Evolutionary conservation across 805 yeast genomes (phyloP).

Genomic region (Blastobotrys robertii): DNA sequence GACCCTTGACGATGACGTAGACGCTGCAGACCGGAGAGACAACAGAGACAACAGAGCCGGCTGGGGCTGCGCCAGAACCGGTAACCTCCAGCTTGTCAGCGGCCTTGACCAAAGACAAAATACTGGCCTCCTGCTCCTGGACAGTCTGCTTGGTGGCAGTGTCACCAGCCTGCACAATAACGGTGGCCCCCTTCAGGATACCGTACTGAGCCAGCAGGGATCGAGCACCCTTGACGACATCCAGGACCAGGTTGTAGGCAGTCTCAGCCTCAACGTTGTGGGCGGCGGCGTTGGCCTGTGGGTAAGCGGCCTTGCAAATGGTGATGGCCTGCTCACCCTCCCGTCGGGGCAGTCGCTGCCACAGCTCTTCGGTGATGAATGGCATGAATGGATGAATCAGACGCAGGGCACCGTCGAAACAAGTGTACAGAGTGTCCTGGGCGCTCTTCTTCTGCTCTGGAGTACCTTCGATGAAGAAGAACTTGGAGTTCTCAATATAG

Average conservation of each 20-base stretch:
- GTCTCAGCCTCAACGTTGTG: constrained; percentile 55
- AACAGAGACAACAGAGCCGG: constrained; percentile 81
- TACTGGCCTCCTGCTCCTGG: constrained; percentile 67
- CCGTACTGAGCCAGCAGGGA: constrained; percentile 85
- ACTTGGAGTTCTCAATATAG: constrained; percentile 94
- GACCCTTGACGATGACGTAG: constrained; percentile 88
- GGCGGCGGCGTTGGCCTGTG: constrained; percentile 50
- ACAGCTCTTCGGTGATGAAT: constrained; percentile 91
- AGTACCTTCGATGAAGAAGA: constrained; percentile 84
- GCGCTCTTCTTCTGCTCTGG: constrained; percentile 79
- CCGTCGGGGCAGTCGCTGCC: constrained; percentile 96
- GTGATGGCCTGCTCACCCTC: constrained; percentile 57
- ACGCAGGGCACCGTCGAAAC: constrained; percentile 83
- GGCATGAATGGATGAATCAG: constrained; percentile 99
- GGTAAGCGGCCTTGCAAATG: constrained; percentile 73
- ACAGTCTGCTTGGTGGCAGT: constrained; percentile 43
- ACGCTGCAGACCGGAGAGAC: constrained; percentile 76
- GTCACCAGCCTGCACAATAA: constrained; percentile 64
- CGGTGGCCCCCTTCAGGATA: constrained; percentile 79
- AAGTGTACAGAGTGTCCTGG: constrained; percentile 84
- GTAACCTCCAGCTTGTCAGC: constrained; percentile 68
- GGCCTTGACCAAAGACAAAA: constrained; percentile 85
- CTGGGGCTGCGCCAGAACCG: constrained; percentile 53
- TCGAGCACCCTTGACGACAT: constrained; percentile 83
- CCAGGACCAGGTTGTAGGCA: constrained; percentile 77